Evolutionary conservation across 1,284 basidiomycete species (phyloP).

Genomic region (Pyrrhoderma noxium): DNA sequence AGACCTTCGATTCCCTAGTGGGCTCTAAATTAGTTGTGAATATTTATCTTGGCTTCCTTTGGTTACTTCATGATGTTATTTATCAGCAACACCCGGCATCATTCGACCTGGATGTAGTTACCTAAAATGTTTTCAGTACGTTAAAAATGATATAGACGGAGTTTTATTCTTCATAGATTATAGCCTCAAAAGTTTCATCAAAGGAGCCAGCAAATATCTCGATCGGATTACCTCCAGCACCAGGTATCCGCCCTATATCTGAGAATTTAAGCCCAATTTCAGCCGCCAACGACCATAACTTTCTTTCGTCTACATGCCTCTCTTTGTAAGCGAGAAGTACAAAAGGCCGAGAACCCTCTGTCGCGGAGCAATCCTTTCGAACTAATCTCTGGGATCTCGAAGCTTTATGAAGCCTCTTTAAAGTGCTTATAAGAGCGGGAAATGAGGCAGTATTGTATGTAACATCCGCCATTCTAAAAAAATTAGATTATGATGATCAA

Average conservation of each 20-base stretch:
- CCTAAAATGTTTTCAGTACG: too few relatives aligned
- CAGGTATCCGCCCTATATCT: conserved; percentile 45
- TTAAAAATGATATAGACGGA: too few relatives aligned
- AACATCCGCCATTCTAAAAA: conserved; percentile 76
- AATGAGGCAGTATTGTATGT: conserved; percentile 86
- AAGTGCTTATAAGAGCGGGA: conserved; percentile 52
- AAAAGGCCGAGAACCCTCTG: conserved; percentile 11
- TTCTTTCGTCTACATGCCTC: conserved; percentile 65
- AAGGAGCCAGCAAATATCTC: conserved; percentile 61
- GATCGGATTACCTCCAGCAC: conserved; percentile 51
- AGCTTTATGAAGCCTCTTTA: conserved; percentile 33
- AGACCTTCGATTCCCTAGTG: too few relatives aligned
- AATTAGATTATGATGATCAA: not conserved
- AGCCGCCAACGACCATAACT: conserved; percentile 57
- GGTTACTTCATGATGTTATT: too few relatives aligned
- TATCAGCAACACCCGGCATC: too few relatives aligned
- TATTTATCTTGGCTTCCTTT: too few relatives aligned
- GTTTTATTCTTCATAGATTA: too few relatives aligned
- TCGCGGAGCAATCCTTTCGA: conserved; percentile 4
- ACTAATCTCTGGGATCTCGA: conserved; percentile 25
- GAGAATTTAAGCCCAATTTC: conserved; percentile 46
- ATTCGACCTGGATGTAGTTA: too few relatives aligned
- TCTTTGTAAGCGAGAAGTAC: conserved; percentile 80
- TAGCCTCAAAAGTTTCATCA: conserved; percentile 2
- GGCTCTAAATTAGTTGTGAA: too few relatives aligned